phyloP scores from a whole-genome alignment of 1,284 basidiomycete species.

The Papiliotrema laurentii region DNA sequence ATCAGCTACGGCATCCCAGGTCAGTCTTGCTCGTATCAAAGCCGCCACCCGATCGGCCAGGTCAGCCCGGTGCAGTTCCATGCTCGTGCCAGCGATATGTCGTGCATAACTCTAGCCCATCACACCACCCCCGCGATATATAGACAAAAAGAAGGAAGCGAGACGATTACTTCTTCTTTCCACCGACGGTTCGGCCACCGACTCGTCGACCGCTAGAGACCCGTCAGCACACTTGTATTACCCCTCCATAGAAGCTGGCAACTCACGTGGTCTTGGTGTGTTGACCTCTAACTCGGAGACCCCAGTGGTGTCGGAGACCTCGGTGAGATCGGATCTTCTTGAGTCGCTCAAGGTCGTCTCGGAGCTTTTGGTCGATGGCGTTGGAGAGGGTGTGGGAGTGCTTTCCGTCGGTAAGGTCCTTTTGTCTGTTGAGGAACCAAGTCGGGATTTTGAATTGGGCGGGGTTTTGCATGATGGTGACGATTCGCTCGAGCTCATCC shows the following conservation, averaged over 20 bases:
- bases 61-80: too few relatives aligned
- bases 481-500: conserved; percentile 96
- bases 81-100: not conserved
- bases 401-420: conserved; percentile 97
- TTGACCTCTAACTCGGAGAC: conserved; percentile 90
- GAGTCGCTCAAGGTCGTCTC: conserved; percentile 96
- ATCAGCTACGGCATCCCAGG: too few relatives aligned
- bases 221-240: not conserved
- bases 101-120: not conserved
- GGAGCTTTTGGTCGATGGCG: conserved; percentile 95
- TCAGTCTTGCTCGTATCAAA: too few relatives aligned
- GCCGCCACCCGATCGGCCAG: too few relatives aligned
- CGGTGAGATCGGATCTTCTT: conserved; percentile 99
- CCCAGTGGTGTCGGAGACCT: conserved; percentile 97
- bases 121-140: not conserved
- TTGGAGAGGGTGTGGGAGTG: conserved; percentile 95
- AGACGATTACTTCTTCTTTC: conserved; percentile 43
- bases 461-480: conserved; percentile 99
- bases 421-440: conserved; percentile 99
- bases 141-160: too few relatives aligned
- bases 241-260: not conserved
- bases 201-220: conserved; percentile 28
- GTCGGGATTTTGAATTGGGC: conserved; percentile 98
- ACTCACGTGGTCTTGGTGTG: conserved; percentile 92
- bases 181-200: conserved; percentile 42